phyloP scores from a whole-genome alignment of 768 basidiomycete species.

The Suillus plorans region DNA sequence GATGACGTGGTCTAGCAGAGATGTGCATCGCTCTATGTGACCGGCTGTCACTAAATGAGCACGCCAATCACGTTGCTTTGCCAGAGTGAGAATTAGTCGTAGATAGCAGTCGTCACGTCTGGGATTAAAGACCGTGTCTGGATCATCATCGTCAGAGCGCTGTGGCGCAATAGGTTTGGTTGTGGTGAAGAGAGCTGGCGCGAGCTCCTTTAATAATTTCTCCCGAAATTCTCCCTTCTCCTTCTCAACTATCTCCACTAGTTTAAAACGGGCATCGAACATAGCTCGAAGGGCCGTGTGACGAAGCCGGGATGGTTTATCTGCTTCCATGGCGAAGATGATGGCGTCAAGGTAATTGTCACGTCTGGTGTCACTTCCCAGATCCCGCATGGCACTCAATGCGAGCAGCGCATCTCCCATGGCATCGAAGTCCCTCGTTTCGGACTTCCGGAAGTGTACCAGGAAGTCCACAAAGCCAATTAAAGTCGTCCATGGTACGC shows the following conservation, averaged over 20 bases:
- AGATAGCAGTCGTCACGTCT: neutral
- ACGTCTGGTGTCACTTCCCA: neutral
- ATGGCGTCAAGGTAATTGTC: conserved; percentile 1
- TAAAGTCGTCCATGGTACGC: neutral
- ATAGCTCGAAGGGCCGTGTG: conserved; percentile 8
- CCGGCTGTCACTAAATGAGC: neutral
- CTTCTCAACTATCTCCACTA: neutral
- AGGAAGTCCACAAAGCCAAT: conserved; percentile 10
- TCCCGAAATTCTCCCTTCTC: neutral
- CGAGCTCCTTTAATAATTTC: neutral
- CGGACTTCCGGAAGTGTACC: neutral
- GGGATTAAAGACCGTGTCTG: neutral
- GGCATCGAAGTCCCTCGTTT: neutral
- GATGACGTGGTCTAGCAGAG: conserved; percentile 3
- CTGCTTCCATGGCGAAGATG: conserved; percentile 3
- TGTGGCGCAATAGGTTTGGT: neutral
- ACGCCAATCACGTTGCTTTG: conserved; percentile 1
- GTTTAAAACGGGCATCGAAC: neutral
- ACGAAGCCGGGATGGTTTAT: conserved; percentile 6
- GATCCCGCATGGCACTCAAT: conserved; percentile 4
- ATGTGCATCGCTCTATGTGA: neutral
- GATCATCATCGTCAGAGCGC: neutral
- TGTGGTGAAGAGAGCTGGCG: neutral
- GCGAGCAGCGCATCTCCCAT: conserved; percentile 9
- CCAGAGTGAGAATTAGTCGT: neutral